A percentile compares a stretch with the other conserved stretches of the same genome.
Evolutionary conservation across 148 eudicot genomes (phyloP).

Genomic region (Fagopyrum homotropicum): DNA sequence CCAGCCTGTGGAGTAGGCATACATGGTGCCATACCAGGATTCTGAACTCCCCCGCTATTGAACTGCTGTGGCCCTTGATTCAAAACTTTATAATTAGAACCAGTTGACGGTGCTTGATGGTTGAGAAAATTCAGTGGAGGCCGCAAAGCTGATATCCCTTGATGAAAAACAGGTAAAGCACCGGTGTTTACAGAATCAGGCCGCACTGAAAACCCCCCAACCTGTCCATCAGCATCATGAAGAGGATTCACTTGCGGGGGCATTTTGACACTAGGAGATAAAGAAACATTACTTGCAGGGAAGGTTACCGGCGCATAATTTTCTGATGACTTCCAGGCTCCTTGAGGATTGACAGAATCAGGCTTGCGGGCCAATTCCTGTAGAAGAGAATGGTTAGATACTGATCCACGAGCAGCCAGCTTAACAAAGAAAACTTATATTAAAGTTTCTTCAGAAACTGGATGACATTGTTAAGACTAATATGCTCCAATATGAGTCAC

Average conservation of each 20-base stretch:
- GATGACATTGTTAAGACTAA: background rate
- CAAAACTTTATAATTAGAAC: conserved; percentile 18
- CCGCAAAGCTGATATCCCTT: conserved; percentile 31
- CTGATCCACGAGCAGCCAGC: conserved; percentile 39
- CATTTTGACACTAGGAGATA: conserved; percentile 30
- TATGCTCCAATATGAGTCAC: background rate
- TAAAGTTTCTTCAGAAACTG: background rate
- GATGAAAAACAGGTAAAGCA: conserved; percentile 25
- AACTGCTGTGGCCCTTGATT: conserved; percentile 9
- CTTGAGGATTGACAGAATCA: conserved; percentile 1
- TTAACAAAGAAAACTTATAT: background rate
- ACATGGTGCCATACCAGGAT: conserved; percentile 15
- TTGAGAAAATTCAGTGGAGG: conserved; percentile 30
- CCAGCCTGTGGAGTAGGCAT: conserved; percentile 30
- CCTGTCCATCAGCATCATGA: conserved; percentile 23
- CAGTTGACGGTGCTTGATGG: conserved; percentile 23
- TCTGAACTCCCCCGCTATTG: background rate
- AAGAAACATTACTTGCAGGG: conserved; percentile 8
- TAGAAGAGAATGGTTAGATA: conserved; percentile 22
- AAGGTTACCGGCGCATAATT: background rate
- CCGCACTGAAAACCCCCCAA: conserved; percentile 22
- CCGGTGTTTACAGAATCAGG: conserved; percentile 19
- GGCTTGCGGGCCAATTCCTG: background rate
- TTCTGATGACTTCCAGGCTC: background rate
- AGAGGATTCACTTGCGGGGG: conserved; percentile 27